These are phyloP conservation scores for Globisporangium polare DNA, from an alignment of 352 stramenopile genomes.

Conservation along the genomic window DNA sequence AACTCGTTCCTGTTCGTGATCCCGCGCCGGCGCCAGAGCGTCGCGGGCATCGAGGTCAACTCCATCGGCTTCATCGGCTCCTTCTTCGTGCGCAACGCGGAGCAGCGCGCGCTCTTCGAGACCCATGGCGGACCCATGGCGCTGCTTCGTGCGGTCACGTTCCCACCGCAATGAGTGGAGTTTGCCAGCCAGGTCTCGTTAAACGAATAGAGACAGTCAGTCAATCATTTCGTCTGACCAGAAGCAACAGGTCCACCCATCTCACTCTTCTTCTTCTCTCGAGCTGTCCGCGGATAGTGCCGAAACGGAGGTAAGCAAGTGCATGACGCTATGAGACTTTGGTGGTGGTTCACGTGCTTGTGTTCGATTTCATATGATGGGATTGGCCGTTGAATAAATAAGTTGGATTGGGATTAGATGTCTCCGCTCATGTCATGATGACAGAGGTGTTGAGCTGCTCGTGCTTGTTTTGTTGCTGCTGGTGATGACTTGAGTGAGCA, in stretches of 20 bases:
- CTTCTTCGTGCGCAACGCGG: constrained; percentile 65
- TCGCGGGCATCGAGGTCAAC: constrained; percentile 77
- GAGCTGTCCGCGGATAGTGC: neutral
- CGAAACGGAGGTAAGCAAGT: neutral
- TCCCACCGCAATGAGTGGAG: constrained; percentile 23
- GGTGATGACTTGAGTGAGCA: constrained; percentile 1
- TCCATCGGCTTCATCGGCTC: constrained; percentile 82
- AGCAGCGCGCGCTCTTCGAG: constrained; percentile 55
- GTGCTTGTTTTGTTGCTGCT: neutral
- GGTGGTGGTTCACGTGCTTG: neutral
- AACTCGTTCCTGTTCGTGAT: constrained; percentile 68
- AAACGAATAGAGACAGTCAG: too few species aligned
- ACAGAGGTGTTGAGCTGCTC: neutral
- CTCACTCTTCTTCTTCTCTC: neutral
- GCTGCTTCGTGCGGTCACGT: constrained; percentile 60
- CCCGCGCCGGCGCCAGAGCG: constrained; percentile 45
- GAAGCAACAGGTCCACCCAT: neutral
- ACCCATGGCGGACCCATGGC: constrained; percentile 44
- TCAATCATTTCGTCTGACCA: too few species aligned
- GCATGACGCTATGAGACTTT: too few species aligned
- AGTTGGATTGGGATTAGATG: neutral
- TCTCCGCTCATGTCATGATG: neutral
- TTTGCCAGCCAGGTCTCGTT: too few species aligned
- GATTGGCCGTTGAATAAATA: constrained; percentile 4
- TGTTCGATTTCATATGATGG: constrained; percentile 4